Evolutionary conservation across 2,329 filamentous ascomycete genomes (phyloP), one percentile per base, ranked within the genome.

Genomic region (Nectriaceae sp.): DNA sequence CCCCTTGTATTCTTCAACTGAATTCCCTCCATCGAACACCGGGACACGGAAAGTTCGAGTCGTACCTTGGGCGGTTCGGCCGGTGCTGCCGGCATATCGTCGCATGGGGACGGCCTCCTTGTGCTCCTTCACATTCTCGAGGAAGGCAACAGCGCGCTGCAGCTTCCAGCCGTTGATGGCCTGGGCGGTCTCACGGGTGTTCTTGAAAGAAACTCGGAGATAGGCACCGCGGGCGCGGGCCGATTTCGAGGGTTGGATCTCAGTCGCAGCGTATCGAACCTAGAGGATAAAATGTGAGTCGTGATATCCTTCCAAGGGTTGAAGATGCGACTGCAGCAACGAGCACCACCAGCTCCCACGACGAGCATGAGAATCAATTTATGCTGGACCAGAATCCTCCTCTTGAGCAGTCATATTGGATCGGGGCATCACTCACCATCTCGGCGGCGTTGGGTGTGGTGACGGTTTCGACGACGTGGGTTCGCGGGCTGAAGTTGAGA

Each of bases 161-260:
- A 97, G 75, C 84, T 97, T 97, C 91, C 91, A 96, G 79, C 93
- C 93, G 80, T 94, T 97, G 86, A 99, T 96, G 70, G 92, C 92
- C 84, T 97, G 94, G 62, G 95, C 94, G 65, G 93, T 97, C 84
- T 99, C 95, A 73, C 94, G 91, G 75, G 94, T 99, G 88, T 99
- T 99, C 88, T 99, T 99, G 90, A 97, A 99, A 68, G 90, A 96
- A 69, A 97, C 93, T 75, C 94, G 91, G 70, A 99, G 89, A 85
- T 97, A 99, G 75, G 92, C 91, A 78, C 95, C 94, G 79, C 94
- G 92, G 74, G 93, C 89, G 82, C 93, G 90, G 78, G 94, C 94
- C 80, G 90, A 96, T 85, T 96, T 97, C 68, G 87, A 83, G 76
- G 86, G 79, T 70, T 88, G 82, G 75, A 95, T 93, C 75, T 91